Base-by-base conservation (phyloP, 1,139 yeast genomes). In the Taphrina pruni region DNA sequence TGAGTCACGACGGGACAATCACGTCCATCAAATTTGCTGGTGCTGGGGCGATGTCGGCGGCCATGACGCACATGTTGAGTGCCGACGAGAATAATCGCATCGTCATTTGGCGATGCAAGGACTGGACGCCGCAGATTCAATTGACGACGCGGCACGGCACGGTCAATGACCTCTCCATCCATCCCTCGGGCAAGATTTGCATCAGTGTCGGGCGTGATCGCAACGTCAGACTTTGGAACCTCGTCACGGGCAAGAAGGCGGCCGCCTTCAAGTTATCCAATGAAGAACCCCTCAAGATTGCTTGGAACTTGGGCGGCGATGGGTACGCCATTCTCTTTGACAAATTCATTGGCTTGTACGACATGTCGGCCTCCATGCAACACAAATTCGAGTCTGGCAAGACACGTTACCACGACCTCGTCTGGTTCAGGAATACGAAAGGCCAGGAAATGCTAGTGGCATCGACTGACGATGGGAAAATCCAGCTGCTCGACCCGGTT, bases 201-300 rank as follows among this genome's bases (percentile, higher is more conserved):
- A 86, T 95, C 45, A 88, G 96, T 70, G 97, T 91, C 6, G 90
- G 96, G 65, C 87, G 85, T 56, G 99, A 94, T 79, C 85, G 85
- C 72, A 89, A 96, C 9, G 83, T 95, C 51, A 83, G 95, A 75
- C 82, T 94, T 72, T 94, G 99, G 99, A 94, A 94, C 77, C 82
- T 95, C 74, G 92, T 94, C 98, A 93, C 98, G 3, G 96, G 92
- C n/a, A 90, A 90, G 77, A 93, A 92, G 79, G 98, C 99, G 6
- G 93, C 97, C 1, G 83, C 86, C 9, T 81, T 92, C 77, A 91
- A 89, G 14, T 43, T 65, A 20, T 58, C 48, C 39, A 41, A 46
- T n/a, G 69, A 43, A 21, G 69, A 65, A 41, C 62, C 62, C 8
- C 11, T 65, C 20, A 50, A 58, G 36, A 61, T 65, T 12, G 58